These are phyloP conservation scores for Rosa persica DNA, from an alignment of 306 rosid genomes.

Conservation along the genomic window DNA sequence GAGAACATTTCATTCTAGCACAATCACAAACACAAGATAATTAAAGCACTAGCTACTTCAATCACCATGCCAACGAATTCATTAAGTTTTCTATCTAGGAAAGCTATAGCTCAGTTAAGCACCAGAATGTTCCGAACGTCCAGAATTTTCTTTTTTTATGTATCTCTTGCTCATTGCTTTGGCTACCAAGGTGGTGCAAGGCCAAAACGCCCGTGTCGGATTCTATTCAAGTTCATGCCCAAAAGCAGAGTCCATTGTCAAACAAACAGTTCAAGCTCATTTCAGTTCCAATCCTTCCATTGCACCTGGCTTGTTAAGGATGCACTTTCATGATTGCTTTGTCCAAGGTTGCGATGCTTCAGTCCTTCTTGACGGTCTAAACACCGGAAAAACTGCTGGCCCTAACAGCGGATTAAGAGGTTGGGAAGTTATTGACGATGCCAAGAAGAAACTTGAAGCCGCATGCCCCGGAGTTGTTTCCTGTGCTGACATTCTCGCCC, in stretches of 20 bases:
- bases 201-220: constrained; percentile 1
- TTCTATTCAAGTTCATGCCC: constrained; percentile 18
- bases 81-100: no score
- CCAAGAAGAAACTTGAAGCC: constrained; percentile 22
- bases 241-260: constrained; percentile 17
- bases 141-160: no score
- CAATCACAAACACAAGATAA: no score
- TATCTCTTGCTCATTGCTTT: no score
- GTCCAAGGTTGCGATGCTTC: constrained; percentile 30
- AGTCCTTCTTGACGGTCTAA: constrained; percentile 12
- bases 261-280: constrained; percentile 18
- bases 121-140: no score
- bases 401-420: constrained; percentile 10
- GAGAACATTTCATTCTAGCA: no score
- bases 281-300: constrained; percentile 16
- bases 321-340: constrained; percentile 41
- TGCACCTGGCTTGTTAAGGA: constrained; percentile 29
- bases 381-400: neutral
- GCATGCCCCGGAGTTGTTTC: constrained; percentile 33
- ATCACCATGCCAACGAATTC: no score
- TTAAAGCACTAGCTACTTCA: no score
- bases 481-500: constrained; percentile 30
- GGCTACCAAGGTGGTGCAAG: no score
- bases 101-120: no score
- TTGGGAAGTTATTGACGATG: constrained; percentile 26